Evolutionary conservation across 352 stramenopile genomes (phyloP).

Genomic region (Phytophthora citrophthora): DNA sequence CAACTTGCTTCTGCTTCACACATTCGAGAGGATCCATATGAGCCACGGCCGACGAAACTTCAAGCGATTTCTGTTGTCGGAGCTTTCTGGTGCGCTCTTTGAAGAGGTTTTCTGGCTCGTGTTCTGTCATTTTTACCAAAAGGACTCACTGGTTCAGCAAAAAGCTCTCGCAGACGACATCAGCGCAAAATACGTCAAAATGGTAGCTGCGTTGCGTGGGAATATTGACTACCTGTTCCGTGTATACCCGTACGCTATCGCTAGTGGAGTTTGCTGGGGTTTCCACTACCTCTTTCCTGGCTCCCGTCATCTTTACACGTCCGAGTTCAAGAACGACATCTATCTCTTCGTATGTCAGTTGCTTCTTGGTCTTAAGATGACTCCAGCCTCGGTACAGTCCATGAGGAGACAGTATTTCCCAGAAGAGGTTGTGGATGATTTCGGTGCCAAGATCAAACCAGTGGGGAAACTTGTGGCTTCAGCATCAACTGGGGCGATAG

Average conservation of each 20-base stretch:
- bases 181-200: conserved; percentile 80
- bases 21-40: conserved; percentile 83
- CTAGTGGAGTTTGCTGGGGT: conserved; percentile 79
- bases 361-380: conserved; percentile 73
- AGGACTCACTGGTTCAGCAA: conserved; percentile 69
- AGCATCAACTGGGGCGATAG: conserved; percentile 12
- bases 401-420: conserved; percentile 77
- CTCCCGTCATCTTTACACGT: conserved; percentile 85
- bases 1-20: conserved; percentile 85
- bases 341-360: conserved; percentile 82
- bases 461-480: conserved; percentile 27
- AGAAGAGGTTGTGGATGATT: conserved; percentile 76
- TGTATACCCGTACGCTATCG: conserved; percentile 88
- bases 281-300: conserved; percentile 91
- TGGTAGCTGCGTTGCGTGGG: conserved; percentile 69
- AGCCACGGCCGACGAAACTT: conserved; percentile 78
- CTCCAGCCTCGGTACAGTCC: conserved; percentile 64
- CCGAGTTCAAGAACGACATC: conserved; percentile 82
- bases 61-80: conserved; percentile 82
- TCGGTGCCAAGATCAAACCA: conserved; percentile 43
- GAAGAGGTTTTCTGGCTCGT: conserved; percentile 91
- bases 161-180: conserved; percentile 72
- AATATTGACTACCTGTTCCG: conserved; percentile 90
- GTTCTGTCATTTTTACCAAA: conserved; percentile 91
- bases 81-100: conserved; percentile 81